Percentiles rank a stretch among this genome's conserved stretches.
Evolutionary conservation across 352 stramenopile species (phyloP).

Genomic region (Pythium apleroticum): DNA sequence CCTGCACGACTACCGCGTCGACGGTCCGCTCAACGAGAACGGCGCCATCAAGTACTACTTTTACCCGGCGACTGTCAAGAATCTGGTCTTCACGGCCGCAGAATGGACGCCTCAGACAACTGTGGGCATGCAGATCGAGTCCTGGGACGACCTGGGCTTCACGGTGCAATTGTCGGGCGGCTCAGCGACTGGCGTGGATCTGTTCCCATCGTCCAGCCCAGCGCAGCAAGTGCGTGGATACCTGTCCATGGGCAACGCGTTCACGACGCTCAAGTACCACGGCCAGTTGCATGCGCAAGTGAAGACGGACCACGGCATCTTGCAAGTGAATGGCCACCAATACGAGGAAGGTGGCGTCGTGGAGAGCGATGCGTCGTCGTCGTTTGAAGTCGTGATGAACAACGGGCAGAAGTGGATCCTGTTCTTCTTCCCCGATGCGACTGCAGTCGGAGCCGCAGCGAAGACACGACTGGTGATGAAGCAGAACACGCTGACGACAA

Average conservation of each 20-base stretch:
- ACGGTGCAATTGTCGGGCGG: constrained; percentile 39
- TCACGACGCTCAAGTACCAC: constrained; percentile 73
- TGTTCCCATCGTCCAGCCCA: constrained; percentile 1
- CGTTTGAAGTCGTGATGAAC: constrained; percentile 67
- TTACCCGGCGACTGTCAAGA: constrained; percentile 72
- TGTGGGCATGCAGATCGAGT: constrained; percentile 44
- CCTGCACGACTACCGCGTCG: constrained; percentile 66
- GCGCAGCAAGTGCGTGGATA: constrained; percentile 42
- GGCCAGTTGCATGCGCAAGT: constrained; percentile 56
- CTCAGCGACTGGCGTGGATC: constrained; percentile 14
- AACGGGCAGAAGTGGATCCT: constrained; percentile 76
- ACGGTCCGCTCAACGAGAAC: constrained; percentile 76
- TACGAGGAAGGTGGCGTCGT: constrained; percentile 37
- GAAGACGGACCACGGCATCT: constrained; percentile 59
- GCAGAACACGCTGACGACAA: constrained; percentile 54
- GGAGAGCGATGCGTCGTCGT: constrained; percentile 28
- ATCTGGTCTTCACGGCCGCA: constrained; percentile 63
- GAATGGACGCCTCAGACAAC: constrained; percentile 33
- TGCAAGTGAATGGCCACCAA: constrained; percentile 53
- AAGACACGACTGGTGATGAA: constrained; percentile 34
- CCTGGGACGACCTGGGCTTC: constrained; percentile 78
- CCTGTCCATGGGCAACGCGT: constrained; percentile 70
- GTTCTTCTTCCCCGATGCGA: constrained; percentile 47
- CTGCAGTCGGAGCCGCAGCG: not conserved
- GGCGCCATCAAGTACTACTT: constrained; percentile 85